Percentiles rank a stretch among this genome's conserved stretches.
phyloP scores from a whole-genome alignment of 768 basidiomycete genomes.

The Russula sp. region DNA sequence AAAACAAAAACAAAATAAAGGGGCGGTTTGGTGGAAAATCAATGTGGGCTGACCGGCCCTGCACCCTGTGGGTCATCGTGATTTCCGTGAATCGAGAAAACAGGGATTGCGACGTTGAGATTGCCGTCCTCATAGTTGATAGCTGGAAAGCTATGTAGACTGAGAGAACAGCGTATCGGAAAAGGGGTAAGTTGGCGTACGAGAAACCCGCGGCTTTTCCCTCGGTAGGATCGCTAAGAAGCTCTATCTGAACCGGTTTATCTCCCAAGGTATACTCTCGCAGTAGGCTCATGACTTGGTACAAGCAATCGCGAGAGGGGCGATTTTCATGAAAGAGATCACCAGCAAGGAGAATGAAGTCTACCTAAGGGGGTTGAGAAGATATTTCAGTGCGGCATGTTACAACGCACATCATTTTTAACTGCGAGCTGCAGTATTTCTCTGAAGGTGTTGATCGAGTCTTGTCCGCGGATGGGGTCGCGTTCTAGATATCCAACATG shows the following conservation, averaged over 20 bases:
- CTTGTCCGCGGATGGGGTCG: slow-evolving; percentile 91
- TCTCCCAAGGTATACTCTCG: slow-evolving; percentile 89
- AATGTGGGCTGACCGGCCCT: slow-evolving; percentile 60
- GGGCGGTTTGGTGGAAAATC: not conserved
- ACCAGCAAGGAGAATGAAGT: slow-evolving; percentile 91
- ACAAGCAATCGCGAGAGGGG: slow-evolving; percentile 85
- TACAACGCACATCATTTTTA: slow-evolving; percentile 69
- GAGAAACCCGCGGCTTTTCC: slow-evolving; percentile 82
- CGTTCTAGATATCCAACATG: slow-evolving; percentile 94
- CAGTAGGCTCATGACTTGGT: slow-evolving; percentile 83
- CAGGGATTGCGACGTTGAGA: slow-evolving; percentile 91
- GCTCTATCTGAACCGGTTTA: slow-evolving; percentile 84
- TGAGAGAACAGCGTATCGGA: slow-evolving; percentile 6
- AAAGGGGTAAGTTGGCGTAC: slow-evolving; percentile 46
- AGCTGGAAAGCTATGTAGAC: slow-evolving; percentile 74
- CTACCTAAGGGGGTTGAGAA: slow-evolving; percentile 57
- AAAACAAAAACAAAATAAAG: slow-evolving; percentile 7
- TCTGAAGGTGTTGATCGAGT: slow-evolving; percentile 91
- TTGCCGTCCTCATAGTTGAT: slow-evolving; percentile 97
- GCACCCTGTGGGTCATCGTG: slow-evolving; percentile 99
- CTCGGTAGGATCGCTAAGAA: slow-evolving; percentile 89
- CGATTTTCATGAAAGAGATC: slow-evolving; percentile 98
- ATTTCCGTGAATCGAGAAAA: slow-evolving; percentile 99
- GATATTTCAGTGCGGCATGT: slow-evolving; percentile 9
- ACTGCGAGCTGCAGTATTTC: slow-evolving; percentile 91